Evolutionary conservation across 1,139 yeast genomes (phyloP).

Genomic region (Meyerozyma elateridarum): DNA sequence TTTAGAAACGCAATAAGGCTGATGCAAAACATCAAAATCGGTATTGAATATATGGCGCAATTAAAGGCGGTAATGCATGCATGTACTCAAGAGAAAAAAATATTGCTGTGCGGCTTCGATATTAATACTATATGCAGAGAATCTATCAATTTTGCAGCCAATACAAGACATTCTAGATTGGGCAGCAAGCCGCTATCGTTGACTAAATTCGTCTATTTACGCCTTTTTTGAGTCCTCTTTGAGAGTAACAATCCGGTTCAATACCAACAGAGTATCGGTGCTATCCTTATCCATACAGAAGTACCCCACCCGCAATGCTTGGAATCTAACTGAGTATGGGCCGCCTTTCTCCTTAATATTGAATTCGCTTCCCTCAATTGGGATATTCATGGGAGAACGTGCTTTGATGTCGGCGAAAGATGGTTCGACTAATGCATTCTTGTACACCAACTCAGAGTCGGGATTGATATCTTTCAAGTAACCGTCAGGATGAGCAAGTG

Average conservation of each 20-base stretch:
- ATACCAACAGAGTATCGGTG: slow-evolving; percentile 51
- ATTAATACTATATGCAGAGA: no score
- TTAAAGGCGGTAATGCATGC: no score
- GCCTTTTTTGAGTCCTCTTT: slow-evolving; percentile 65
- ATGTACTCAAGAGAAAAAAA: no score
- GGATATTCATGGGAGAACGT: slow-evolving; percentile 75
- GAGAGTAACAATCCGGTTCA: slow-evolving; percentile 86
- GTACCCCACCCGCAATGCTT: slow-evolving; percentile 95
- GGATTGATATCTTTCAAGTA: slow-evolving; percentile 79
- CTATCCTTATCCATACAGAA: slow-evolving; percentile 88
- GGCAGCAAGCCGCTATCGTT: no score
- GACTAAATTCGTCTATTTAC: no score
- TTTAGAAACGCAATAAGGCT: no score
- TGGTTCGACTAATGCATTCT: slow-evolving; percentile 71
- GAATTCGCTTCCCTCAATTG: slow-evolving; percentile 62
- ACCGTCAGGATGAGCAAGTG: slow-evolving; percentile 83
- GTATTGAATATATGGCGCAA: no score
- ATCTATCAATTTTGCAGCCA: neutral
- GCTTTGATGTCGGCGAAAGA: slow-evolving; percentile 65
- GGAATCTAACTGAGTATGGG: slow-evolving; percentile 92
- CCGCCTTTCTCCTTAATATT: slow-evolving; percentile 59
- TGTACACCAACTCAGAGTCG: slow-evolving; percentile 65
- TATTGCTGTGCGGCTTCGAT: no score
- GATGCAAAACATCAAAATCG: no score
- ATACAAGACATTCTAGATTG: no score